phyloP scores from a whole-genome alignment of 2,329 filamentous ascomycete genomes.

The Sarocladium kiliense region DNA sequence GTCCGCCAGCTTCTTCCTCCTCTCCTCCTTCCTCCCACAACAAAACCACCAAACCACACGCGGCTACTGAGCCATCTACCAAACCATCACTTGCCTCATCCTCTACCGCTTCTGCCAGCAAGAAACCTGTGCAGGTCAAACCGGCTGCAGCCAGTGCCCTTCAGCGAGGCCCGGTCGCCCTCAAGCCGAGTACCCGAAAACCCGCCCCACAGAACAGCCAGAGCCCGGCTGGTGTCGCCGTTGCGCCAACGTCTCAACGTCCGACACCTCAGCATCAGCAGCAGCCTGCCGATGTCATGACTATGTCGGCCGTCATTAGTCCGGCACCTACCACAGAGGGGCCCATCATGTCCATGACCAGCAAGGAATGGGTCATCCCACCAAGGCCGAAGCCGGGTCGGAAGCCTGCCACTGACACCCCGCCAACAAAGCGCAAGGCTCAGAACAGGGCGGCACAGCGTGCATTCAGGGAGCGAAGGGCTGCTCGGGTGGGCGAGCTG shows the following conservation, averaged over 20 bases:
- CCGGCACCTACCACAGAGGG: slow-evolving; percentile 26
- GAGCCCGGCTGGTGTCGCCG: slow-evolving; percentile 18
- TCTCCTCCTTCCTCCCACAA: slow-evolving; percentile 51
- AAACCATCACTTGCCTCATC: background rate
- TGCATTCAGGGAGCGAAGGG: slow-evolving; percentile 82
- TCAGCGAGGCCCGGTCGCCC: slow-evolving; percentile 12
- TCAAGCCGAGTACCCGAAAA: slow-evolving; percentile 18
- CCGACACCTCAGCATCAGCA: slow-evolving; percentile 25
- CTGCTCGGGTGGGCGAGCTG: slow-evolving; percentile 74
- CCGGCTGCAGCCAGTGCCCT: background rate
- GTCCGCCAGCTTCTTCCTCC: slow-evolving; percentile 20
- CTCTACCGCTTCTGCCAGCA: background rate
- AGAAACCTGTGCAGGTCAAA: slow-evolving; percentile 1
- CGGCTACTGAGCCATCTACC: background rate
- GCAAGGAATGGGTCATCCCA: slow-evolving; percentile 81
- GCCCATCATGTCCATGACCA: slow-evolving; percentile 58
- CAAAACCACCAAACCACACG: background rate
- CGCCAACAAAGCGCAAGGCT: slow-evolving; percentile 86
- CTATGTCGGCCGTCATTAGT: slow-evolving; percentile 43
- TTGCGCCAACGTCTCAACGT: slow-evolving; percentile 16
- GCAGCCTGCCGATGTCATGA: slow-evolving; percentile 37
- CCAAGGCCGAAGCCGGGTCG: slow-evolving; percentile 84
- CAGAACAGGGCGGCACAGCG: slow-evolving; percentile 92
- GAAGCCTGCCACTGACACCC: slow-evolving; percentile 90
- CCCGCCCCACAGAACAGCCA: slow-evolving; percentile 25